Conservation (phyloP, 805 yeast species). For the Ogataea paraovalis region DNA sequence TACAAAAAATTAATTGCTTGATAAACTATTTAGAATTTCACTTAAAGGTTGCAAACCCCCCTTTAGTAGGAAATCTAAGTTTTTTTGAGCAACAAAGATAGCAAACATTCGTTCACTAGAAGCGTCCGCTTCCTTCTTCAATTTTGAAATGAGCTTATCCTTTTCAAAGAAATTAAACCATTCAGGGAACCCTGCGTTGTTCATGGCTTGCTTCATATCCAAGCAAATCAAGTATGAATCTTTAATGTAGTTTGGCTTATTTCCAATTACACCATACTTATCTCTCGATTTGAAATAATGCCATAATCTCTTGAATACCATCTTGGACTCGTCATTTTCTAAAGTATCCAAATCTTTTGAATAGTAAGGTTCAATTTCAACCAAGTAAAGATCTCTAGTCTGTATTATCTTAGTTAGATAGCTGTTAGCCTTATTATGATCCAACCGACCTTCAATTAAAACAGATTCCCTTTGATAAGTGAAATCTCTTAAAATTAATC, state of each 20-base stretch:
- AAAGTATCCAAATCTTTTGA: conserved; percentile 15
- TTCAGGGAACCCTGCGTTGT: conserved; percentile 12
- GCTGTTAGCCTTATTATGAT: conserved; percentile 46
- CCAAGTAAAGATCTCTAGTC: conserved; percentile 51
- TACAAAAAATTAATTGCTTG: neutral
- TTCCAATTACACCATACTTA: conserved; percentile 59
- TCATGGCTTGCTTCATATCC: conserved; percentile 8
- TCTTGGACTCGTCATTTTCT: conserved; percentile 23
- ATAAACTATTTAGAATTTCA: neutral
- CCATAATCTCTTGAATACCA: conserved; percentile 32
- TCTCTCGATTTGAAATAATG: conserved; percentile 42
- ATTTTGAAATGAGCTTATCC: conserved; percentile 10
- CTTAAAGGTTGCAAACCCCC: neutral
- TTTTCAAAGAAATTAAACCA: conserved; percentile 19
- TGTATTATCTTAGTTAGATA: conserved; percentile 47
- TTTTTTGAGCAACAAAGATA: conserved; percentile 27
- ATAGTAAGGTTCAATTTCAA: conserved; percentile 35
- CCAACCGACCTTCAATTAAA: conserved; percentile 65
- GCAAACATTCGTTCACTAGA: conserved; percentile 21
- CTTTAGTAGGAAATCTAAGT: conserved; percentile 11
- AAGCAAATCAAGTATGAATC: conserved; percentile 55
- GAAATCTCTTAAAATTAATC: conserved; percentile 17
- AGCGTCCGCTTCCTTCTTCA: conserved; percentile 4
- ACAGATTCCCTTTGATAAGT: conserved; percentile 12
- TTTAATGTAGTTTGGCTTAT: conserved; percentile 47